Base-by-base conservation (phyloP, 1,284 basidiomycete genomes). In the Schizophyllum commune region DNA sequence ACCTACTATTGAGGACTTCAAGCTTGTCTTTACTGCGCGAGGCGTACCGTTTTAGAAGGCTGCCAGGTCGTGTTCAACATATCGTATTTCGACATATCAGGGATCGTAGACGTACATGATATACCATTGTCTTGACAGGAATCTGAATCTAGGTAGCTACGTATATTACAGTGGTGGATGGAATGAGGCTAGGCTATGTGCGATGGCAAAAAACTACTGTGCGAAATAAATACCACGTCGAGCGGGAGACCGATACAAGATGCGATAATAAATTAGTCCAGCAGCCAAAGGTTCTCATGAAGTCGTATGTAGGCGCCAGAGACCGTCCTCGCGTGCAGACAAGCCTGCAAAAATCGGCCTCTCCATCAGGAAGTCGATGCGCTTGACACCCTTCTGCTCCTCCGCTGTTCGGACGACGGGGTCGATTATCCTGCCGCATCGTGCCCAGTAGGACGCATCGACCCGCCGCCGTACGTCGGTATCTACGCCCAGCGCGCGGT, bases 1-100 rank as follows among this genome's bases (percentile, higher is more conserved):
- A 51, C 67, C 72, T 59, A 86, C 84, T 2, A 83, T 78, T 62
- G 70, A 71, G 8, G 73, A 74, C 39, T 88, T 89, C 67, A 71
- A 78, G 64, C 61, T 69, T 3, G 73, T 64, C 15, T 72, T 72
- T 21, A 27, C 9, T 27, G 53, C 53, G 19, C 4, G 53, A 20
- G 19, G 19, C 3, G 53, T 27, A 55, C 13, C 17, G 39, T 47
- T 47, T 47, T 47, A 13, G 39, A 47, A 4, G 9, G n/a, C n/a
- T n/a, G n/a, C n/a, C n/a, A n/a, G n/a, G n/a, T 27, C 3, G 27
- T 27, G 2, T 27, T 27, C 27, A 27, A 2, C 27, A 27, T 27
- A 27, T 27, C 5, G 27, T 27, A 27, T 27, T 27, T 27, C 27
- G 27, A 27, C 27, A 27, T 27, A 27, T 27, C 27, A 27, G 27